Base-by-base conservation (phyloP, 495 filamentous ascomycete species). In the Achaetomiella virescens region DNA sequence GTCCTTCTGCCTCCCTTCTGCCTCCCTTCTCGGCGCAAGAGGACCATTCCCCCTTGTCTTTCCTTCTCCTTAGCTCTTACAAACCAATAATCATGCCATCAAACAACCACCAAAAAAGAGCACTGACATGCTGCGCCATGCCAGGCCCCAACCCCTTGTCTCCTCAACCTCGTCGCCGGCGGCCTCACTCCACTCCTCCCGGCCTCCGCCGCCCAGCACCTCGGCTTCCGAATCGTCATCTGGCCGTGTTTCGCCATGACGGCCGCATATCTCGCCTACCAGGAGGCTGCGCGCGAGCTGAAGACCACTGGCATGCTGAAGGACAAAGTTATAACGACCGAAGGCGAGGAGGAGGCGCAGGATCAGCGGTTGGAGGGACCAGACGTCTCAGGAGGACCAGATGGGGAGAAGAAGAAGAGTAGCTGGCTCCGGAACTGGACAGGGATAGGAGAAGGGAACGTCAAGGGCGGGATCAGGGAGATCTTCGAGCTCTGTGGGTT, bases 171-270 rank as follows among this genome's bases (percentile, higher is more conserved):
- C 72, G 84, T 89, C 0, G 74, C 79, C 43, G 79, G 81, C 27
- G 84, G 84, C 12, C 77, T 78, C 1, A 81, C 74, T 2, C 84
- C 84, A 0, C 61, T 79, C 1, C 75, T 87, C 9, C 77, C 73
- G 17, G 72, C 75, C 8, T 59, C 73, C 18, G 80, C 84, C 61
- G 82, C 84, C 0, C 63, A 74, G 52, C 74, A 79, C 43, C 73
- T 87, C 67, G 84, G 85, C 2, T 88, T 81, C 64, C 68, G 74
- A 38, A 79, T 87, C 37, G 82, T 85, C 46, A 85, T 88, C 24
- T 83, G 80, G 63, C 77, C 79, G 0, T 77, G 81, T 50, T 77
- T 76, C 0, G 67, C 72, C 4, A 60, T 82, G 44, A 71, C 74
- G 4, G 78, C 77, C 0, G 80, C 80, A 0, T 83, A 79, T 46